phyloP scores from a whole-genome alignment of 1,284 basidiomycete genomes.

The Trichosporon sp. region DNA sequence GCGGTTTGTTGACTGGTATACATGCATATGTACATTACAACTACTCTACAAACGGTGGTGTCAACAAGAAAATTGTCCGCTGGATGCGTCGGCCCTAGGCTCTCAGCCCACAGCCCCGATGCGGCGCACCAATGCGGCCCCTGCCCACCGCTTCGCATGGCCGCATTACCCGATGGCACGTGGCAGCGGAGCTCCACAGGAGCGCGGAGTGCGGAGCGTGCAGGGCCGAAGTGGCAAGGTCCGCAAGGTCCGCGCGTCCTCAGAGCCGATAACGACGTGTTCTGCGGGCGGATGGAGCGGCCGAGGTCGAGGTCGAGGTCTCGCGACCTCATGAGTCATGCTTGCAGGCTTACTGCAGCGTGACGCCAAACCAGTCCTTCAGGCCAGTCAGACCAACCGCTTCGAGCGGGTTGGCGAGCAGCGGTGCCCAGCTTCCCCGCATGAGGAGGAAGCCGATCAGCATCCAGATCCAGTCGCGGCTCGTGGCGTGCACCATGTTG shows the following conservation, averaged over 20 bases:
- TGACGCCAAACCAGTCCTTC: conserved; percentile 22
- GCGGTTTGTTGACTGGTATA: neutral
- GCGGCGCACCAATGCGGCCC: neutral
- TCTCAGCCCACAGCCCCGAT: too few relatives aligned
- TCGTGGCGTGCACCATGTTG: neutral
- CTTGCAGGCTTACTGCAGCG: neutral
- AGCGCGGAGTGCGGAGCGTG: neutral
- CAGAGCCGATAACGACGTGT: too few relatives aligned
- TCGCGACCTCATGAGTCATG: neutral
- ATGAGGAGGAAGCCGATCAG: conserved; percentile 39
- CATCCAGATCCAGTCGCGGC: conserved; percentile 45
- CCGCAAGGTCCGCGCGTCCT: too few relatives aligned
- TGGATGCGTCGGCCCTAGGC: neutral
- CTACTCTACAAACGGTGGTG: neutral
- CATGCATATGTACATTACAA: neutral
- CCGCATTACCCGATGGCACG: neutral
- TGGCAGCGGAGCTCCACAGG: neutral
- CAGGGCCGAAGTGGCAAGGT: too few relatives aligned
- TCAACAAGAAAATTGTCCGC: neutral
- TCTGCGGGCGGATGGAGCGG: too few relatives aligned
- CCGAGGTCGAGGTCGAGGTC: too few relatives aligned
- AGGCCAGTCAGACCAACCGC: conserved; percentile 22
- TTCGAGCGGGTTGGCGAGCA: conserved; percentile 31
- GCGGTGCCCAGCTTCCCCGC: conserved; percentile 39
- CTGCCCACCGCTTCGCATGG: neutral